phyloP scores from a whole-genome alignment of 176 grass and related monocot genomes.

The Coix lacrymajobi region DNA sequence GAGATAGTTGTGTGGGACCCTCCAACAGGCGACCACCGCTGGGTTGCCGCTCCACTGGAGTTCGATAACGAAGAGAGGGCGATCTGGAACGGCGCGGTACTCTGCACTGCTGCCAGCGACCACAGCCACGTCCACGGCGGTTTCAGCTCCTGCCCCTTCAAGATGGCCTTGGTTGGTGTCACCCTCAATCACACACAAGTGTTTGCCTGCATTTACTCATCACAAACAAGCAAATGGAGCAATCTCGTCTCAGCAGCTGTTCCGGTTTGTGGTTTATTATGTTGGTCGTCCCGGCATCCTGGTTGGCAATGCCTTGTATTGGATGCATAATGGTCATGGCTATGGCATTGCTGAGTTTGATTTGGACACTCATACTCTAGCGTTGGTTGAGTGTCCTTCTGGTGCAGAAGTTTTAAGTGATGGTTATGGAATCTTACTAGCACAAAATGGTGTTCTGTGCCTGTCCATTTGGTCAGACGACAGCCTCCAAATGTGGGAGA shows the following conservation, averaged over 20 bases:
- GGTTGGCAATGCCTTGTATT: background rate
- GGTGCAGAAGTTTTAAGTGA: background rate
- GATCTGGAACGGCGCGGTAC: background rate
- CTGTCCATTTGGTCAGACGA: background rate
- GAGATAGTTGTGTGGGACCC: background rate
- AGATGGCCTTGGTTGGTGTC: background rate
- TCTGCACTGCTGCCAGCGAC: background rate
- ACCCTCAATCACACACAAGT: background rate
- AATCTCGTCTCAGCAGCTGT: background rate
- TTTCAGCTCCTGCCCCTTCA: conserved; percentile 1
- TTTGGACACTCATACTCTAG: background rate
- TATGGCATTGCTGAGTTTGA: background rate
- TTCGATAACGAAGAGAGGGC: background rate
- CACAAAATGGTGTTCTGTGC: background rate
- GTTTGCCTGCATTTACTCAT: background rate
- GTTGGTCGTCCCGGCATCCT: background rate
- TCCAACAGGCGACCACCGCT: background rate
- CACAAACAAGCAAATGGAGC: background rate
- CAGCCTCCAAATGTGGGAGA: background rate
- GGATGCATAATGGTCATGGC: background rate
- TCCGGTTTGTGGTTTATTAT: background rate
- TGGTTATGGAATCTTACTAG: background rate
- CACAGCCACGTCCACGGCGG: background rate
- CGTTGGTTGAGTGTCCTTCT: background rate
- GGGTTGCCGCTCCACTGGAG: background rate